These are phyloP conservation scores for Pseudozyma pruni DNA, from an alignment of 1,284 basidiomycete species.

Conservation along the genomic window DNA sequence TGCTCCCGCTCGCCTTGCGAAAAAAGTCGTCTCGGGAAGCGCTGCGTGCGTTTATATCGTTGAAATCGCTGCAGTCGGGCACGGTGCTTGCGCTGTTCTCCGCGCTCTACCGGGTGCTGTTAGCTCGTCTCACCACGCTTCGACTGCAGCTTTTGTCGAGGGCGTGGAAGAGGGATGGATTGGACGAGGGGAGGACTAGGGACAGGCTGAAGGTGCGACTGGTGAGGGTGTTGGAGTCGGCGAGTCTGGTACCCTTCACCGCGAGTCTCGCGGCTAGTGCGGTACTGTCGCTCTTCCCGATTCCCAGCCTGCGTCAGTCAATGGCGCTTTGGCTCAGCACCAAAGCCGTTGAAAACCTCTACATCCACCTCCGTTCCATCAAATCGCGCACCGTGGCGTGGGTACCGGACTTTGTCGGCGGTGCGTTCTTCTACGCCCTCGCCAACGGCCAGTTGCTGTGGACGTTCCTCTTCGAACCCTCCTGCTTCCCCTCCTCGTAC, in stretches of 20 bases:
- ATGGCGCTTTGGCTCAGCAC: slow-evolving; percentile 47
- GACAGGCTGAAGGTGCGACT: slow-evolving; percentile 37
- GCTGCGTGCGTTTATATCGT: slow-evolving; percentile 29
- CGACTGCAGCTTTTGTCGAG: slow-evolving; percentile 24
- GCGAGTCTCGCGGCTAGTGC: slow-evolving; percentile 26
- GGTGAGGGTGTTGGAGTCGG: slow-evolving; percentile 34
- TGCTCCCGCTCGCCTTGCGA: slow-evolving; percentile 41
- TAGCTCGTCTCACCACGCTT: slow-evolving; percentile 30
- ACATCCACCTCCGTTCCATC: slow-evolving; percentile 27
- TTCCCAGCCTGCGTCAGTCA: slow-evolving; percentile 17
- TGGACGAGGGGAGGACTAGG: slow-evolving; percentile 23
- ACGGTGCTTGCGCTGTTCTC: slow-evolving; percentile 47
- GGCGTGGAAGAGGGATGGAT: slow-evolving; percentile 12
- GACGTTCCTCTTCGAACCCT: slow-evolving; percentile 57
- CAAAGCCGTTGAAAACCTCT: slow-evolving; percentile 44
- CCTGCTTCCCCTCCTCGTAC: slow-evolving; percentile 51
- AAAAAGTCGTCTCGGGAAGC: slow-evolving; percentile 42
- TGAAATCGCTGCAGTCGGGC: slow-evolving; percentile 37
- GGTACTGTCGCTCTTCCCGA: slow-evolving; percentile 39
- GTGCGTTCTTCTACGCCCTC: slow-evolving; percentile 55
- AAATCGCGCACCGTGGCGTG: slow-evolving; percentile 31
- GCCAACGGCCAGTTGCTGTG: slow-evolving; percentile 60
- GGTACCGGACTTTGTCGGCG: slow-evolving; percentile 57
- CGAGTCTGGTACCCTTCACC: slow-evolving; percentile 38
- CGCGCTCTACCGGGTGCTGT: slow-evolving; percentile 44